Evolutionary conservation across 768 basidiomycete genomes (phyloP).

Genomic region (Phlebiopsis flavidoalba): DNA sequence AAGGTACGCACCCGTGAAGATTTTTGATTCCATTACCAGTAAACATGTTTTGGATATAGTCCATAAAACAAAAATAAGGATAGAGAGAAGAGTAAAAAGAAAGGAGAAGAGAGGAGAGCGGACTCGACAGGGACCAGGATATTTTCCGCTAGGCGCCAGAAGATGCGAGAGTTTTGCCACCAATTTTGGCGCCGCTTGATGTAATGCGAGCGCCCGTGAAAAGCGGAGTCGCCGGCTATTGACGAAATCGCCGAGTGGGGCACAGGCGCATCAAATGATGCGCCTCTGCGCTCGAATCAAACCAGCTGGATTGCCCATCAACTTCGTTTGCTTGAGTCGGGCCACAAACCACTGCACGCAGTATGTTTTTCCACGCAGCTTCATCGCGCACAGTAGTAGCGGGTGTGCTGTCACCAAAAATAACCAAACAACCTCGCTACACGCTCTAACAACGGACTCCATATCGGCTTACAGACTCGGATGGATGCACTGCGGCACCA

Average conservation of each 20-base stretch:
- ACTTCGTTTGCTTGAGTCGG: too few relatives aligned
- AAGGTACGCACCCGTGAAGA: slow-evolving; percentile 47
- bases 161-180: not conserved
- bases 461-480: too few relatives aligned
- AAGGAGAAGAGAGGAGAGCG: slow-evolving; percentile 6
- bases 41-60: slow-evolving; percentile 37
- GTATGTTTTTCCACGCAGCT: too few relatives aligned
- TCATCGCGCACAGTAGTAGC: not conserved
- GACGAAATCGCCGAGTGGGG: not conserved
- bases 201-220: not conserved
- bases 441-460: too few relatives aligned
- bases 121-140: not conserved
- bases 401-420: not conserved
- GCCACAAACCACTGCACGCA: too few relatives aligned
- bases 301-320: not conserved
- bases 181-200: not conserved
- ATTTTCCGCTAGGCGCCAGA: slow-evolving; percentile 9
- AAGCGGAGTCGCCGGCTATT: not conserved
- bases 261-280: not conserved
- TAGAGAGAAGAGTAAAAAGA: slow-evolving; percentile 17
- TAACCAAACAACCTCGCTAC: not conserved
- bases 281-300: not conserved
- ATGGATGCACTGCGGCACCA: too few relatives aligned
- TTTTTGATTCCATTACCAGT: slow-evolving; percentile 54
- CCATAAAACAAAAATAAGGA: slow-evolving; percentile 27